These are phyloP conservation scores for Colletotrichum horii DNA, from an alignment of 2,329 filamentous ascomycete genomes.

Conservation along the genomic window DNA sequence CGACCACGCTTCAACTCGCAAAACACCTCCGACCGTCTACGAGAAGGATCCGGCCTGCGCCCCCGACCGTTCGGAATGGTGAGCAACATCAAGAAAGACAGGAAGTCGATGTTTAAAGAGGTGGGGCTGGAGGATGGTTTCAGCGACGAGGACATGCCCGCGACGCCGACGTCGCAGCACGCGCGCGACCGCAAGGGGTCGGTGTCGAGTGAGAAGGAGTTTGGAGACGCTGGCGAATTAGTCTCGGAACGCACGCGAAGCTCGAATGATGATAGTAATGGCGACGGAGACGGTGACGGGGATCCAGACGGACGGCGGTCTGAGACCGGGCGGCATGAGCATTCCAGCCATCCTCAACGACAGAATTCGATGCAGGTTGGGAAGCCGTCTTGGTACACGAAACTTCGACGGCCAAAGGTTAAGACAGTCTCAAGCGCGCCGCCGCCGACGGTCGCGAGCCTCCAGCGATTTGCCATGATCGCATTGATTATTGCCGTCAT, in stretches of 20 bases:
- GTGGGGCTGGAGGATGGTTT: conserved; percentile 47
- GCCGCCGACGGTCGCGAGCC: conserved; percentile 42
- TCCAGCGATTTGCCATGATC: conserved; percentile 52
- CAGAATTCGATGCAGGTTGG: conserved; percentile 10
- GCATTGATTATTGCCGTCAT: conserved; percentile 56
- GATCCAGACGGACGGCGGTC: conserved; percentile 22
- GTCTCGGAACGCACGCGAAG: background rate
- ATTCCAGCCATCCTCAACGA: conserved; percentile 26
- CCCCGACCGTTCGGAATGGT: conserved; percentile 44
- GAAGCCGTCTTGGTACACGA: conserved; percentile 45
- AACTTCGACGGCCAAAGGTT: conserved; percentile 47
- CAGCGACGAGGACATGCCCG: conserved; percentile 23
- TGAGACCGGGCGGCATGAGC: background rate
- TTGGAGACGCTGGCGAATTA: conserved; percentile 32
- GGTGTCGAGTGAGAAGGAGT: conserved; percentile 32
- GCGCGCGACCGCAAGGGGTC: conserved; percentile 16
- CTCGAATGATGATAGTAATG: background rate
- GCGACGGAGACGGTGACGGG: conserved; percentile 27
- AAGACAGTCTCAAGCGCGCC: conserved; percentile 49
- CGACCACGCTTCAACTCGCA: conserved; percentile 58
- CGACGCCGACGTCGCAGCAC: background rate
- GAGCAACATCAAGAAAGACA: conserved; percentile 53
- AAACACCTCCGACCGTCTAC: conserved; percentile 55
- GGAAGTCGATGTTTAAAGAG: conserved; percentile 59
- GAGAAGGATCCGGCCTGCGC: conserved; percentile 48